Base-by-base conservation (phyloP, 306 rosid species). In the Ziziphus jujuba region DNA sequence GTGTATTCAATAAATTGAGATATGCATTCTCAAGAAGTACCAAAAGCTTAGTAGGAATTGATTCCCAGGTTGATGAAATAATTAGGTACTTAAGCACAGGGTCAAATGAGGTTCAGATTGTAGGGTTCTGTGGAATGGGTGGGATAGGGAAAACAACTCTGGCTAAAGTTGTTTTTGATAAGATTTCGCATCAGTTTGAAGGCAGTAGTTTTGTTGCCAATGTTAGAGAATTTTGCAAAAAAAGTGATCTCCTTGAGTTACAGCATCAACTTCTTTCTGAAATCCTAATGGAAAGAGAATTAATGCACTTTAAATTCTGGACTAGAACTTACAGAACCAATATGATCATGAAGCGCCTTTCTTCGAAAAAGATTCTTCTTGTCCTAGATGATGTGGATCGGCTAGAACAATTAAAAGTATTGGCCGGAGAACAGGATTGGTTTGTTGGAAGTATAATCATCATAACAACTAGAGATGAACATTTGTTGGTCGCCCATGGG, bases 401-500 rank as follows among this genome's bases (percentile, higher is more conserved):
- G 4, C 40, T 59, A 3, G 59, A 72, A 19, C 77, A 63, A 20
- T 53, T 64, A 24, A 56, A 8, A 20, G 36, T 17, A 5, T 64
- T 61, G 69, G 61, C 50, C 34, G 58, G 51, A 47, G 33, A 56
- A 6, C 51, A 61, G 1, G n/a, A 6, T 16, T 54, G 40, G 44
- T 72, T 56, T 56, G 77, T 10, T 10, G 77, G 77, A 10, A 72
- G 77, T 17, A 64, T 20, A 72, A 34, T 72, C 49, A 57, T 72
- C 20, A 45, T 63, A 25, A 72, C 77, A 45, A 20, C 77, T 2
- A 56, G 65, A 33, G 38, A 72, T 16, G 65, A 50, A 5, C 63
- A 45, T 19, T 33, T 72, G 11, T 54, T 72, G 15, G 5, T 51
- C 1, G n/a, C 3, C 3, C 20, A 38, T 0, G 71, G 38, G 3